Conservation (phyloP, 768 basidiomycete genomes). For the Tulasnella sp. region DNA sequence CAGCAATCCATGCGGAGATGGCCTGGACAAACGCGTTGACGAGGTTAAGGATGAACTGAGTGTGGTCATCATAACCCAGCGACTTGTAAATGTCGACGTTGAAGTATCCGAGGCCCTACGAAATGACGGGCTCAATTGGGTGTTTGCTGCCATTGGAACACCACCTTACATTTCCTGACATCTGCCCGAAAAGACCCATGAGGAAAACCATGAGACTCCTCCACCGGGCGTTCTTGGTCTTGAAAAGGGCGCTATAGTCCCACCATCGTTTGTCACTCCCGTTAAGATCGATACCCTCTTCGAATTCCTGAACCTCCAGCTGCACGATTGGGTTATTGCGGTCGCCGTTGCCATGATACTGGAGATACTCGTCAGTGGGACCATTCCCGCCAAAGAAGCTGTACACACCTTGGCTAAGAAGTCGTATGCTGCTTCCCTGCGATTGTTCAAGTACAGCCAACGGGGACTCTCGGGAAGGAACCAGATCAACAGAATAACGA, state of each 20-base stretch:
- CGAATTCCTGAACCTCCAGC: constrained; percentile 22
- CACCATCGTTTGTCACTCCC: constrained; percentile 26
- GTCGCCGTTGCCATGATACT: constrained; percentile 21
- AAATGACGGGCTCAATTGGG: too few species aligned
- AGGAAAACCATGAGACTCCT: constrained; percentile 20
- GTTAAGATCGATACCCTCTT: constrained; percentile 20
- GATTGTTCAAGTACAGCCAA: constrained; percentile 19
- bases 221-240: constrained; percentile 14
- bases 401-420: constrained; percentile 19
- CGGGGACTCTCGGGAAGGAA: constrained; percentile 18
- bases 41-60: constrained; percentile 24
- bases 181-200: constrained; percentile 26
- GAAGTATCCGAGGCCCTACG: constrained; percentile 23
- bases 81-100: constrained; percentile 23
- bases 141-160: too few species aligned
- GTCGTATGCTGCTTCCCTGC: constrained; percentile 20
- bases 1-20: constrained; percentile 18
- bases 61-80: constrained; percentile 6
- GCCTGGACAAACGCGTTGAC: constrained; percentile 21
- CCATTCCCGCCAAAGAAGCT: neutral
- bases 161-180: constrained; percentile 26
- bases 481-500: neutral
- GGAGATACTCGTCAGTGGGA: neutral
- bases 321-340: constrained; percentile 20
- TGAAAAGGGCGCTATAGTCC: constrained; percentile 21